A percentile compares a stretch with the other conserved stretches of the same genome.
These are phyloP conservation scores for Trichosporon inkin DNA, from an alignment of 1,284 basidiomycete species.

Conservation along the genomic window DNA sequence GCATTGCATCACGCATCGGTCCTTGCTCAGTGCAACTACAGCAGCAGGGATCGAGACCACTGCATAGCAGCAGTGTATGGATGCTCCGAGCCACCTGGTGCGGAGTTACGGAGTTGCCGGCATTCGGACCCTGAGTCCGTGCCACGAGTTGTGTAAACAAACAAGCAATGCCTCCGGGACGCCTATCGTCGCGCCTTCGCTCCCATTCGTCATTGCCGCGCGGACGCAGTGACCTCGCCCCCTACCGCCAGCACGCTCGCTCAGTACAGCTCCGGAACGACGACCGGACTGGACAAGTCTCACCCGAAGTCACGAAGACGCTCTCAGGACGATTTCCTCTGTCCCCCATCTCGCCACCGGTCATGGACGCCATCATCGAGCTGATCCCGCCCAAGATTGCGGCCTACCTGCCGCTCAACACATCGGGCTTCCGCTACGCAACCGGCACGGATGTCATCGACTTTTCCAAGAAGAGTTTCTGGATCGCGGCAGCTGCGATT, in stretches of 20 bases:
- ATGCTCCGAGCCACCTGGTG: background rate
- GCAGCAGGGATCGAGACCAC: background rate
- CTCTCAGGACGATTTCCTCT: background rate
- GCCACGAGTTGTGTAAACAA: slow-evolving; percentile 9
- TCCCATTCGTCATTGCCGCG: background rate
- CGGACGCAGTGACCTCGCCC: background rate
- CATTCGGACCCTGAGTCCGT: background rate
- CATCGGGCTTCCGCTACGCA: slow-evolving; percentile 31
- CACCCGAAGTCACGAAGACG: background rate
- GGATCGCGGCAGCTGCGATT: slow-evolving; percentile 62
- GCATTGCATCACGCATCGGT: background rate
- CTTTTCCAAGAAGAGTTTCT: slow-evolving; percentile 62
- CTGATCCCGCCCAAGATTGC: slow-evolving; percentile 24
- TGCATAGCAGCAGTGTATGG: background rate
- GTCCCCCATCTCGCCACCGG: background rate
- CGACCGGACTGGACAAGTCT: background rate
- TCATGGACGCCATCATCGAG: slow-evolving; percentile 22
- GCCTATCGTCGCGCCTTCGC: slow-evolving; percentile 12
- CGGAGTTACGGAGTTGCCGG: slow-evolving; percentile 4
- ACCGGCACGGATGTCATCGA: slow-evolving; percentile 51
- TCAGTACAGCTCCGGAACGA: background rate
- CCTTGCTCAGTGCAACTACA: background rate
- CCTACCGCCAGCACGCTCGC: background rate
- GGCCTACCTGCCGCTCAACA: slow-evolving; percentile 17
- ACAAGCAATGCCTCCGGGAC: slow-evolving; percentile 1